Base-by-base conservation (phyloP, 805 yeast genomes). In the Grigorovia yakushimaensis region DNA sequence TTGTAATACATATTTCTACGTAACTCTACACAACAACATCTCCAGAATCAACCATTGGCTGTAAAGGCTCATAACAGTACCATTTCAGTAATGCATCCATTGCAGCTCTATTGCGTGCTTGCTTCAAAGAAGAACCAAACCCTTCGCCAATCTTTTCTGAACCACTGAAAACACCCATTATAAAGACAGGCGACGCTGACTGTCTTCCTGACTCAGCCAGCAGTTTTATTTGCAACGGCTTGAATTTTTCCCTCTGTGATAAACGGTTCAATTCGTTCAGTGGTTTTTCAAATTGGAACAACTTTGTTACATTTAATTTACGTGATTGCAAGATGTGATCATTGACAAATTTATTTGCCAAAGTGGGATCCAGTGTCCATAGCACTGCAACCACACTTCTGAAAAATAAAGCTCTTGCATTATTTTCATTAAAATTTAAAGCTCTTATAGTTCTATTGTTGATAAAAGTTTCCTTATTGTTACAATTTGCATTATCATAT, bases 161-260 rank as follows among this genome's bases (percentile, higher is more conserved):
- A 35, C 96, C 98, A 49, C 84, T 74, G 65, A 88, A 93, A 1
- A 87, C 93, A 44, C 96, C 98, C 33, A 91, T 95, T 13, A 91
- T 84, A 56, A 78, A 93, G 37, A 88, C 82, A 21, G 98, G 95
- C 42, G 84, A 79, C 49, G 78, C 75, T 2, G 96, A 79, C 58
- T 74, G 71, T 67, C 98, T 78, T 65, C 99, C 99, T 24, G 96
- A 84, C 68, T 93, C 99, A 33, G 95, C 89, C 47, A 93, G 70
- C 49, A 93, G 74, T 61, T 94, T 80, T 42, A 88, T 81, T 5
- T 84, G 76, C 24, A 97, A 96, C 19, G 78, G 75, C 44, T 76
- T 76, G 54, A 91, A 72, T 13, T 78, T 77, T 61, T 89, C 84
- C 53, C 89, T 79, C 47, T 78, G 81, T 59, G 96, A 81, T 44